Base-by-base conservation (phyloP, 108 stramenopile species). In the Cyclotella atomus region DNA sequence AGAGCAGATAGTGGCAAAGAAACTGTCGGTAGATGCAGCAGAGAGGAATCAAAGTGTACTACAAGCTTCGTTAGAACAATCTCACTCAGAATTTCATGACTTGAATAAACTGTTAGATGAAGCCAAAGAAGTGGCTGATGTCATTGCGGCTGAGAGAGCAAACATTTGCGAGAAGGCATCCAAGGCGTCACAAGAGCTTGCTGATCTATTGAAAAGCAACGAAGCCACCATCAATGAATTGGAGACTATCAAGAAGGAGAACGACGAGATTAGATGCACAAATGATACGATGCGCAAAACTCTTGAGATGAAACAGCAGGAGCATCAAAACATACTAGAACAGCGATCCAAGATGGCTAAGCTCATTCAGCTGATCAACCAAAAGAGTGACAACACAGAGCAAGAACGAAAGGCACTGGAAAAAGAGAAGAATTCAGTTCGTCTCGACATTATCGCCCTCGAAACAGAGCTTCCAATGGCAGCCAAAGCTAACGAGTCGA, bases 381-480 rank as follows among this genome's bases (percentile, higher is more conserved):
- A 33, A 20, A 57, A 70, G 29, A 59, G 15, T 3, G 19, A 41
- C 4, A 46, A 44, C 32, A 25, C 27, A 3, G 69, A 70, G 17
- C 16, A 41, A 10, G 69, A 70, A 20, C 33, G 38, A 41, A 49
- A 30, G 41, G 5, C 19, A 3, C 32, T 70, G n/a, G 44, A 70
- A 19, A 20, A 27, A 2, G 56, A 70, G 16, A 38, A 55, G 21
- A 29, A 36, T 32, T 2, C 12, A 3, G 16, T 57, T 16, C 59
- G 43, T 25, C 16, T 59, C 14, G 28, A 34, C 1, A 46, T 21
- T 17, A 56, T 12, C 8, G 24, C 20, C 2, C 5, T 57, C 15
- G 69, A 70, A 43, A 68, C n/a, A 2, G 55, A 66, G 55, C 64
- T 75, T 43, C 74, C 74, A 50, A 38, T 57, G 64, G 0, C 32